Evolutionary conservation across 805 yeast species (phyloP).

Genomic region (Saccharomycopsis amapae): DNA sequence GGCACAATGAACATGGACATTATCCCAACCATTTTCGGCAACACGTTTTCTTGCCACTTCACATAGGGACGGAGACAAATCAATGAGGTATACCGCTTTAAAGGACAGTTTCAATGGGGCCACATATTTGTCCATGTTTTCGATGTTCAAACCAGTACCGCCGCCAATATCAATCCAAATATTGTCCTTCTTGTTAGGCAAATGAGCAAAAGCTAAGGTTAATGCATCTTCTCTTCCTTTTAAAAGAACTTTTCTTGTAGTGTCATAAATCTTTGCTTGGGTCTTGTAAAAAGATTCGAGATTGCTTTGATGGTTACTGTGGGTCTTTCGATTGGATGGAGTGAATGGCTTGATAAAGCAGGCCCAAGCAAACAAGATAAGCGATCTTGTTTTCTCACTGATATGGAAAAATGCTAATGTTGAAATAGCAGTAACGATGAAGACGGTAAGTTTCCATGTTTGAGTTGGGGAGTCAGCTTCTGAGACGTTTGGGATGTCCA

Average conservation of each 20-base stretch:
- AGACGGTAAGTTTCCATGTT: neutral
- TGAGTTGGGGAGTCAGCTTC: neutral
- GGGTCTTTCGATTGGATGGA: conserved; percentile 22
- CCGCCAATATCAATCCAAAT: conserved; percentile 83
- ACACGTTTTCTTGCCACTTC: conserved; percentile 61
- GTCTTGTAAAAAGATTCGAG: conserved; percentile 62
- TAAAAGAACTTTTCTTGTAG: conserved; percentile 57
- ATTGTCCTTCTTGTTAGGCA: conserved; percentile 36
- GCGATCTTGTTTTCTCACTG: conserved; percentile 6
- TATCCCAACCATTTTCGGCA: conserved; percentile 39
- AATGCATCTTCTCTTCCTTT: conserved; percentile 67
- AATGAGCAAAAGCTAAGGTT: conserved; percentile 51
- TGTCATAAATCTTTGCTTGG: conserved; percentile 72
- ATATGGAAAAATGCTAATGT: neutral
- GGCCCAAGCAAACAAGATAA: conserved; percentile 28
- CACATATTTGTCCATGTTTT: conserved; percentile 55
- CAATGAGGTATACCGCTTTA: conserved; percentile 63
- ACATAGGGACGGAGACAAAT: conserved; percentile 70
- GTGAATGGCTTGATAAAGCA: conserved; percentile 31
- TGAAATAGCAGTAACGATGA: neutral
- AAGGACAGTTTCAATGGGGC: conserved; percentile 35
- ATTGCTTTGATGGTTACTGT: conserved; percentile 28
- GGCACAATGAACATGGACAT: conserved; percentile 62
- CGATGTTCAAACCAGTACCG: conserved; percentile 80
- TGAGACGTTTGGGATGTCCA: no score